Conservation (phyloP, 2,329 filamentous ascomycete genomes). For the Lachnellula suecica region DNA sequence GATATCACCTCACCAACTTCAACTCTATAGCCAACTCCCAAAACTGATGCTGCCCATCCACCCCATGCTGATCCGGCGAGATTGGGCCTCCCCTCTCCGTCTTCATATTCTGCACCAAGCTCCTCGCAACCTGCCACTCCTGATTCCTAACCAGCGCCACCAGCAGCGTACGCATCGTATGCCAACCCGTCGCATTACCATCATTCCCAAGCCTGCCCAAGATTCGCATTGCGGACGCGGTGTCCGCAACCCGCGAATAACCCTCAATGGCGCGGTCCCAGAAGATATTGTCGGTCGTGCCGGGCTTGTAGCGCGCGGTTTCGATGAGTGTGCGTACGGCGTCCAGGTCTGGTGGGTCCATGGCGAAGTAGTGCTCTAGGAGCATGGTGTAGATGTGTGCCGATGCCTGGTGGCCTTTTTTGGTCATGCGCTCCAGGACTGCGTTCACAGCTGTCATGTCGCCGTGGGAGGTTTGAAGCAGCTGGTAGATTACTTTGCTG, state of each 20-base stretch:
- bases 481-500: conserved; percentile 64
- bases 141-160: conserved; percentile 28
- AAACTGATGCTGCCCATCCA: conserved; percentile 29
- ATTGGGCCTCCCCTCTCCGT: conserved; percentile 24
- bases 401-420: conserved; percentile 50
- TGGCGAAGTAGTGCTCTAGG: conserved; percentile 63
- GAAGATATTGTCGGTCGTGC: conserved; percentile 53
- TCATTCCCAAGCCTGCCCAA: conserved; percentile 43
- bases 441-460: conserved; percentile 50
- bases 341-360: conserved; percentile 55
- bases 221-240: conserved; percentile 46
- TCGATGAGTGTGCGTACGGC: conserved; percentile 61
- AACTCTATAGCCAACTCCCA: conserved; percentile 29
- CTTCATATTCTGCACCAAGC: conserved; percentile 29
- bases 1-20: conserved; percentile 15
- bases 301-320: conserved; percentile 36
- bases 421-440: conserved; percentile 62
- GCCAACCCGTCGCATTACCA: conserved; percentile 25
- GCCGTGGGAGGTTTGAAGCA: conserved; percentile 46
- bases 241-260: conserved; percentile 56
- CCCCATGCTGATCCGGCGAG: conserved; percentile 18
- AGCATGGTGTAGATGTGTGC: conserved; percentile 75
- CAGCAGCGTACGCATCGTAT: conserved; percentile 27
- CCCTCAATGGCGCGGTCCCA: conserved; percentile 71
- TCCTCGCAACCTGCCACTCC: conserved; percentile 31